Percentiles rank a stretch among this genome's conserved stretches.
Conservation (phyloP, 139 green algal genomes). For the Diplosphaera chodatii region DNA sequence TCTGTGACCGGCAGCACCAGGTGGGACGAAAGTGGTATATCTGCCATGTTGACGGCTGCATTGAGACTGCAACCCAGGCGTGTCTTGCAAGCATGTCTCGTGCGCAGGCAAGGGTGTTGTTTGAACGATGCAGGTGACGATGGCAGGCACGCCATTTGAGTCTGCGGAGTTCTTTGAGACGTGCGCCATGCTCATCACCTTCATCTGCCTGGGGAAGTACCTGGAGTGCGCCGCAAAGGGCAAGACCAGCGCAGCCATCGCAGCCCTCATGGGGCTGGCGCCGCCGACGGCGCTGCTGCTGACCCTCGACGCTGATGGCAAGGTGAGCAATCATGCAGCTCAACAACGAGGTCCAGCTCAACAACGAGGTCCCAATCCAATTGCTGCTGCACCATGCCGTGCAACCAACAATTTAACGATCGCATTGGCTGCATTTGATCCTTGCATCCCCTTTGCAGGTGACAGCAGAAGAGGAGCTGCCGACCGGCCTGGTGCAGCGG, state of each 20-base stretch:
- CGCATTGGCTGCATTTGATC: not conserved
- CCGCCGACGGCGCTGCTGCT: conserved; percentile 72
- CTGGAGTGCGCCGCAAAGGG: conserved; percentile 61
- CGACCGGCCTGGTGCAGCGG: conserved; percentile 73
- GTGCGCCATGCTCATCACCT: conserved; percentile 91
- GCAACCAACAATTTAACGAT: too few species aligned
- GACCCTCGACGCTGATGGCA: conserved; percentile 17
- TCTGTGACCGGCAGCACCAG: conserved; percentile 49
- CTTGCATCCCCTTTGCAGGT: not conserved
- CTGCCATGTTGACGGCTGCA: too few species aligned
- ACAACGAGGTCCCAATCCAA: too few species aligned
- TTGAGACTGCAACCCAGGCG: too few species aligned
- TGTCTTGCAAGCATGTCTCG: too few species aligned
- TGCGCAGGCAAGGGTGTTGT: too few species aligned
- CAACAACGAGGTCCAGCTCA: too few species aligned
- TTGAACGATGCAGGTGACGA: not conserved
- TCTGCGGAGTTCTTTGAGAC: conserved; percentile 98
- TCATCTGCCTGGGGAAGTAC: conserved; percentile 89
- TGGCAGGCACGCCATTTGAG: conserved; percentile 27
- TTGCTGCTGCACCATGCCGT: too few species aligned
- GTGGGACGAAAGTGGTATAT: too few species aligned
- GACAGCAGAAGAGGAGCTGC: conserved; percentile 52
- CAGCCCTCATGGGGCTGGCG: conserved; percentile 69
- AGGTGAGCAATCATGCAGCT: not conserved
- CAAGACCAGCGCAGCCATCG: conserved; percentile 76